Base-by-base conservation (phyloP, 371 early-diverging fungal genomes). In the Saksenaea vasiformis region DNA sequence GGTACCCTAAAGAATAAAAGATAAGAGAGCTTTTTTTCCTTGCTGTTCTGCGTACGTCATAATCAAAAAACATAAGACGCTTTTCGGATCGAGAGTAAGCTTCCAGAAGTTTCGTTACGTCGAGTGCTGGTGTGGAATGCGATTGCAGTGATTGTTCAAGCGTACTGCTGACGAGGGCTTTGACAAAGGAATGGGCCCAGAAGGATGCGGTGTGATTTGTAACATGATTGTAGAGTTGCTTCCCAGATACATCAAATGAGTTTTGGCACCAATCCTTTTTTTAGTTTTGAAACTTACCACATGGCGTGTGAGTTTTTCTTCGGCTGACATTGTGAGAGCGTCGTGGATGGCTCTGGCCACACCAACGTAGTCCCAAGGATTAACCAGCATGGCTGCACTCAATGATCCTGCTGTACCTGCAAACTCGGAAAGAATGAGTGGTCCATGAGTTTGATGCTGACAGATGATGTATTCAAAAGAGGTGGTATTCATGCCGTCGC, bases 401-500 rank as follows among this genome's bases (percentile, higher is more conserved):
- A 98, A 80, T 5, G 93, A 89, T 8, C 96, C 95, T 8, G 97
- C 94, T 0, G 98, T 95, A 28, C 98, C 99, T 19, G 98, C 95
- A 78, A 97, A 97, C 72, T 99, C 98, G 55, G 94, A 94, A 44
- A 99, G 77, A 24, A 99, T 93, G 37, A 99, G 82, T 14, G 97
- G 92, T 0, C 94, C 95, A 56, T 91, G 80, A 35, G 93, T 91
- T 37, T 93, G 93, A 56, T 91, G 88, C 74, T 98, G 98, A 78
- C 97, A 99, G 43, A 98, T 89, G 51, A 99, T 88, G 78, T 94
- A 99, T 75, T 99, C 99, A 37, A 98, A 90, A 26, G 95, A 92
- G 3, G 98, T 98, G 9, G 99, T 93, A 83, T 99, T 99, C 99
- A 99, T 99, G 55, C 99, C 99, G 75, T 99, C 99, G 24, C 98